Conservation (phyloP, 2,329 filamentous ascomycete genomes). For the Colletotrichum camelliae region DNA sequence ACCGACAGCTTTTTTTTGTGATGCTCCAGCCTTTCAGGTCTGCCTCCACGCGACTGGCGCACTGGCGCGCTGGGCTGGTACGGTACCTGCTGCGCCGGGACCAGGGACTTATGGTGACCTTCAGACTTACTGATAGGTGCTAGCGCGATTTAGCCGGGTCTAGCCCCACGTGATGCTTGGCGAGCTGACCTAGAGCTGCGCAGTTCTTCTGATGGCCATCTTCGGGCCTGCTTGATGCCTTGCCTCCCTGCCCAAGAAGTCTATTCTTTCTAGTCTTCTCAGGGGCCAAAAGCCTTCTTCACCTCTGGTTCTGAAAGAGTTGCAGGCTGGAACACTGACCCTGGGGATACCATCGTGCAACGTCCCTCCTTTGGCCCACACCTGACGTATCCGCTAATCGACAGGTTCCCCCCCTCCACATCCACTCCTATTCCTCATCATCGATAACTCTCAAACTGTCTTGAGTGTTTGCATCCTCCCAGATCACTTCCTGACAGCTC, state of each 20-base stretch:
- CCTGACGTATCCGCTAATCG: conserved; percentile 23
- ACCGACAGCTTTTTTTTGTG: conserved; percentile 17
- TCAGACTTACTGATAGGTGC: not conserved
- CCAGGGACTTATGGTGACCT: conserved; percentile 1
- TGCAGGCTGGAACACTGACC: not conserved
- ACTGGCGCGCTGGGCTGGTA: not conserved
- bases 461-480: not conserved
- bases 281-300: not conserved
- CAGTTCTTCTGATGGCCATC: not conserved
- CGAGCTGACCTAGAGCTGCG: conserved; percentile 1
- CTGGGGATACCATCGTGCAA: not conserved
- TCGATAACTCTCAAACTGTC: not conserved
- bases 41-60: conserved; percentile 19
- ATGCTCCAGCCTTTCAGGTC: conserved; percentile 20
- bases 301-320: not conserved
- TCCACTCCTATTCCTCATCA: conserved; percentile 20
- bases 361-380: conserved; percentile 8
- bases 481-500: not conserved
- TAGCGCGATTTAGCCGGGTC: conserved; percentile 8
- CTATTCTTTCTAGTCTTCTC: not conserved
- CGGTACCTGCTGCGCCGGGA: not conserved
- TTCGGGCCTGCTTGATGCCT: not conserved
- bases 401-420: conserved; percentile 15
- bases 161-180: conserved; percentile 20
- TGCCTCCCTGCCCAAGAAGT: conserved; percentile 1